Evolutionary conservation across 768 basidiomycete genomes (phyloP), one percentile per base, ranked within the genome.

Genomic region (Trametes sanguinea): DNA sequence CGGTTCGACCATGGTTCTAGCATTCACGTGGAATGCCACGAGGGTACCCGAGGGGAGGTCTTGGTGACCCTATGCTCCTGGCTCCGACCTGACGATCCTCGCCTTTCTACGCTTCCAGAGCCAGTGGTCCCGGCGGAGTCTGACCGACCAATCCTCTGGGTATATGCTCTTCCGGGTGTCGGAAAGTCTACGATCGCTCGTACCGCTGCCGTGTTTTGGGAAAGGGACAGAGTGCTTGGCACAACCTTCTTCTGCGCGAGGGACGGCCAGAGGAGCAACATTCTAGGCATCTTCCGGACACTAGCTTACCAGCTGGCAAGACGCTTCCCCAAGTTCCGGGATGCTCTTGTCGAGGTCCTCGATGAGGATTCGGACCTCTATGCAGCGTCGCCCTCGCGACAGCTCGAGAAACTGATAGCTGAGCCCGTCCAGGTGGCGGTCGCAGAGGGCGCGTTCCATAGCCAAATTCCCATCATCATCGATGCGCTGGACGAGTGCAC

Each of bases 401-500:
- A 67, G 54, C n/a, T 61, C 22, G 39, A 67, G 32, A 48, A 42
- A 13, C 54, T 66, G 10, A 48, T 66, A 30, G 44, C 60, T 6
- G 51, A 66, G 6, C 64, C 64, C 4, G 42, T 66, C 5, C 17
- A 39, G 2, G 40, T n/a, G 13, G 53, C 30, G 8, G 29, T 43
- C 22, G 40, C 53, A 3, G n/a, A 43, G 13, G 42, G 40, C 9
- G 4, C 7, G 3, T 30, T 30, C 14, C 42, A 39, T 6, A 16
- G 22, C 10, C 14, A 30, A 14, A 51, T 55, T 2, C 4, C 27
- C 7, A 27, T 67, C 29, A 27, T 67, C 4, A 52, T 67, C n/a
- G 66, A 67, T 43, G 66, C 66, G 13, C 43, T 67, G 13, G 66
- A 67, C 45, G 65, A 67, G 56, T 67, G 66, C 48, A 32, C 35